Base-by-base conservation (phyloP, 371 early-diverging fungal genomes). In the Nosema muscidifuracis region DNA sequence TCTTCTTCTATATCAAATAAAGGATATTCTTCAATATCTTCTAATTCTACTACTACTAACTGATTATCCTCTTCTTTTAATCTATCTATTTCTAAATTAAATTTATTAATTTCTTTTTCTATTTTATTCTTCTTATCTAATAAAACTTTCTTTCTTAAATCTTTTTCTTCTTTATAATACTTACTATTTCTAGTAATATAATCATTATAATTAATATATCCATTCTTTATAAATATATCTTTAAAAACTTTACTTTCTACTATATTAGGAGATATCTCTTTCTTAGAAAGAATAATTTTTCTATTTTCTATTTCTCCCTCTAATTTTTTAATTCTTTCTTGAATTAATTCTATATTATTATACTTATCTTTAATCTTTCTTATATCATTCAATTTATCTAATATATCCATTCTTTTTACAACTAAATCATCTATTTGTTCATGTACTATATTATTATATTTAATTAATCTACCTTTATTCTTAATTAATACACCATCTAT, bases 201-300 rank as follows among this genome's bases (percentile, higher is more conserved):
- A 28, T 53, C 55, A 53, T 28, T 53, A 18, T 53, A 53, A 53
- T 53, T 53, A 6, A 15, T 26, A 44, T 44, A 65, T n/a, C 65
- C 33, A 53, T 53, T 44, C 6, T 34, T 60, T 38, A 22, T 38
- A 40, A 60, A 33, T 60, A 60, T 18, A 60, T 60, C 34, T 53
- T 18, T 18, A 53, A 53, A 53, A 26, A 53, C 55, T 53, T 53
- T 53, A 53, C 3, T 53, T 18, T 53, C 55, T n/a, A n/a, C n/a
- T n/a, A n/a, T n/a, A n/a, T n/a, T n/a, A 26, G 28, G 22, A 12
- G 18, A 1, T 26, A 26, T 2, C 1, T 15, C 28, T 26, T 22
- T 26, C 28, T 26, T 53, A 6, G 9, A 24, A 6, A 24, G 6
- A 2, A 53, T 26, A n/a, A n/a, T n/a, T 53, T 53, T 53, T 53